Conservation (phyloP, 2,329 filamentous ascomycete genomes). For the Aspergillus fijiensis region DNA sequence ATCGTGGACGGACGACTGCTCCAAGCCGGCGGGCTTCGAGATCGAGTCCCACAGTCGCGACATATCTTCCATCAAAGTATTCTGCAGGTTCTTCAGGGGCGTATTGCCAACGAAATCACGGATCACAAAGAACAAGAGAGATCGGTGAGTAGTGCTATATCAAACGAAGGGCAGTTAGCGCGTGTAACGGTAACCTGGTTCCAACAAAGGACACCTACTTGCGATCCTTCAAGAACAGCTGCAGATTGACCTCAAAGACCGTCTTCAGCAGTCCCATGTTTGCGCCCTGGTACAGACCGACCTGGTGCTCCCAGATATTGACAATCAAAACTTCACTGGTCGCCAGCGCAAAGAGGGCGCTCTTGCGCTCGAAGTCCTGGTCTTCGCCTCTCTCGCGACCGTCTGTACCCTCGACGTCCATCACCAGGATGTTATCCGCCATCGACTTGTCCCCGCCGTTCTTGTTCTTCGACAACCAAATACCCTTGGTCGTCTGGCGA, state of each 20-base stretch:
- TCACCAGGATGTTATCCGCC: slow-evolving; percentile 97
- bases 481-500: slow-evolving; percentile 96
- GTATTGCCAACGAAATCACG: slow-evolving; percentile 94
- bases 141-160: slow-evolving; percentile 77
- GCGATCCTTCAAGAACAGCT: slow-evolving; percentile 93
- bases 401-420: slow-evolving; percentile 98
- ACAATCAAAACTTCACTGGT: slow-evolving; percentile 97
- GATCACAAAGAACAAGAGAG: slow-evolving; percentile 96
- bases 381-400: slow-evolving; percentile 95
- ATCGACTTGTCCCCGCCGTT: slow-evolving; percentile 57
- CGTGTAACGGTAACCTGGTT: not conserved
- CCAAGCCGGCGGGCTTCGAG: slow-evolving; percentile 85
- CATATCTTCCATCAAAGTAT: slow-evolving; percentile 86
- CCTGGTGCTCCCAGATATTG: slow-evolving; percentile 99
- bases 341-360: slow-evolving; percentile 91
- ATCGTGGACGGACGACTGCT: slow-evolving; percentile 86
- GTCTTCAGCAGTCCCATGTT: slow-evolving; percentile 99
- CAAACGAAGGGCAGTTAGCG: slow-evolving; percentile 22
- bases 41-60: slow-evolving; percentile 89
- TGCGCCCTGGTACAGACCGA: slow-evolving; percentile 94
- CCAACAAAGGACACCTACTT: slow-evolving; percentile 59
- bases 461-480: slow-evolving; percentile 99
- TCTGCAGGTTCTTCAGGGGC: slow-evolving; percentile 83
- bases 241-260: slow-evolving; percentile 97
- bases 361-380: slow-evolving; percentile 98